Evolutionary conservation across 2,329 filamentous ascomycete species (phyloP), one percentile per base, ranked within the genome.

Genomic region (Periglandula ipomoeae): DNA sequence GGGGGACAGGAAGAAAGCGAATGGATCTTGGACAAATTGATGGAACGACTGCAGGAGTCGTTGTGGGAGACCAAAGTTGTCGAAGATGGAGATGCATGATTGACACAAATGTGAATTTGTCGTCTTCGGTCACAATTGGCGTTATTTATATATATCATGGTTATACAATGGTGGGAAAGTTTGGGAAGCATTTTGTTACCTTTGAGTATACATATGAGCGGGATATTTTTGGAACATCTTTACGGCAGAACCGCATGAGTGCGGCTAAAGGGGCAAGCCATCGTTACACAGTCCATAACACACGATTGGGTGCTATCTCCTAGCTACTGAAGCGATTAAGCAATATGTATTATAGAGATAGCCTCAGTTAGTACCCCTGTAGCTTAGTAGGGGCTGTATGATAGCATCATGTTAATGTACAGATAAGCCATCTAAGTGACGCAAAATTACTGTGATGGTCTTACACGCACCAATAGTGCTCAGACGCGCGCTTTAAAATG

Each of bases 21-120:
- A 60, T 89, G 85, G 85, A 79, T 89, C 32, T 62, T 89, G 37
- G 81, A 87, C 51, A 72, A 78, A 51, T 62, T 89, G 46, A 75
- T 76, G 52, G 70, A 71, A 46, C 75, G 68, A 50, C 67, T 90
- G 34, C 58, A 60, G 19, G 62, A 66, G 52, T 63, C 58, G 5
- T 49, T 67, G 10, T 54, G 52, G 48, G 42, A 50, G 41, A 47
- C 35, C 9, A 52, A 49, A 22, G 26, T 50, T 17, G 44, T 32
- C 5, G 37, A 52, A 35, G 44, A 45, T 5, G 50, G 38, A 22
- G 47, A 52, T 42, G 40, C 30, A 22, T 23, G 40, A 30, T 30
- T 38, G 30, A 24, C 22, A 20, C 41, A n/a, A n/a, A n/a, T n/a
- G n/a, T n/a, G n/a, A n/a, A n/a, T n/a, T n/a, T n/a, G n/a, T n/a